Base-by-base conservation (phyloP, 306 rosid species). In the Gastrolobium villosum region DNA sequence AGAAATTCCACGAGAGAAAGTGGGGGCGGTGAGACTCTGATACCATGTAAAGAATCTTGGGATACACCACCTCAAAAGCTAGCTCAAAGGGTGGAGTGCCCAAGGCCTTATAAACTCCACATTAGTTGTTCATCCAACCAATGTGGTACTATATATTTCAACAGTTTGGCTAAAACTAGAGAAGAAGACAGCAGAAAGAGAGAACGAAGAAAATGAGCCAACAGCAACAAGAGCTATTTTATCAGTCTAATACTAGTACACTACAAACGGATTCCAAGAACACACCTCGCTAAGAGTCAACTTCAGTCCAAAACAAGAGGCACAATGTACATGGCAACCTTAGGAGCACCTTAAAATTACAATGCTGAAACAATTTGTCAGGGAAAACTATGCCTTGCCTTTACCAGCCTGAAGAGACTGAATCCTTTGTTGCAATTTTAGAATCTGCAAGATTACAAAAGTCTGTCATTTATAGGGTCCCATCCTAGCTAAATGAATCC, bases 401-500 rank as follows among this genome's bases (percentile, higher is more conserved):
- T 92, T 95, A 70, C 94, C 93, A 80, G 97, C 89, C 76, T 92
- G 99, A 72, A 87, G 87, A 26, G 97, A 79, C 65, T 92, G 99
- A 66, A 90, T 72, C 88, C 67, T 92, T 79, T 88, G 96, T 81
- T 95, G 98, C 81, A 88, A 75, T 88, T 95, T 95, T 37, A 86
- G 65, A 49, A 95, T 84, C 99, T 92, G 90, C 86, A 86, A 71
- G 35, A 71, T 41, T 45, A 54, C 63, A 83, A 28, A 34, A 40
- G 44, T 48, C 20, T 34, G 36, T 40, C 49, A 71, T 45, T 5
- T 11, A 3, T 20, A 43, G n/a, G 85, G 32, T 9, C 37, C 50
- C 50, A 48, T 48, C 52, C 52, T 7, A 45, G 52, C 34, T 20
- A 10, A 41, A 37, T 39, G 43, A 63, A 64, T 63, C 49, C 2